These are phyloP conservation scores for Scheffersomyces amazonensis DNA, from an alignment of 805 yeast species.

Conservation along the genomic window DNA sequence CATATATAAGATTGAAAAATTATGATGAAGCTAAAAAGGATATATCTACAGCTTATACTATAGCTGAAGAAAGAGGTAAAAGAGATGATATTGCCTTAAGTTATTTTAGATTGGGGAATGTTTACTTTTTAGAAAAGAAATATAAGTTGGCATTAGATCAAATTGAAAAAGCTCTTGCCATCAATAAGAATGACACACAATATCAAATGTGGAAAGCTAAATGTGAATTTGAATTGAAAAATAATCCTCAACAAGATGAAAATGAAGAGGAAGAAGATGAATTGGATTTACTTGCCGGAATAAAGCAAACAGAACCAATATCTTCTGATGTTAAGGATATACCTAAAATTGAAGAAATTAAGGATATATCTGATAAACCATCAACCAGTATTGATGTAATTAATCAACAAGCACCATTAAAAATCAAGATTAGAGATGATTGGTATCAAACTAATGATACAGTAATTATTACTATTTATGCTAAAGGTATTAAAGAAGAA, in stretches of 20 bases:
- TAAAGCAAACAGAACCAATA: not conserved
- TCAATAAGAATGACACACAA: slow-evolving; percentile 44
- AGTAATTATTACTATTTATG: slow-evolving; percentile 68
- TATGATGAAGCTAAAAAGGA: slow-evolving; percentile 48
- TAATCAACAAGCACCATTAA: slow-evolving; percentile 39
- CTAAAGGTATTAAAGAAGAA: slow-evolving; percentile 59
- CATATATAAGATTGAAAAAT: slow-evolving; percentile 45
- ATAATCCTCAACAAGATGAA: slow-evolving; percentile 14
- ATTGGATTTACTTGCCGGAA: slow-evolving; percentile 2
- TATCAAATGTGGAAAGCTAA: slow-evolving; percentile 47
- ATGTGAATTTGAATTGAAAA: slow-evolving; percentile 28
- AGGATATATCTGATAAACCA: not conserved
- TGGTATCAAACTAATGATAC: slow-evolving; percentile 60
- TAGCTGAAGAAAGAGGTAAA: slow-evolving; percentile 47
- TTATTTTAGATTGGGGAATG: slow-evolving; percentile 47
- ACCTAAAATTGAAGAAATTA: not conserved
- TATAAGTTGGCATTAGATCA: slow-evolving; percentile 38
- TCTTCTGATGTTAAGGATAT: slow-evolving; percentile 2
- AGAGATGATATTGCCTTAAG: slow-evolving; percentile 45
- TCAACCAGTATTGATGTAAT: slow-evolving; percentile 30
- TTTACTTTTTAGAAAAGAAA: slow-evolving; percentile 42
- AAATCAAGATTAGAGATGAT: slow-evolving; percentile 34
- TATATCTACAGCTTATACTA: slow-evolving; percentile 40
- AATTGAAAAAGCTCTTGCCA: slow-evolving; percentile 40
- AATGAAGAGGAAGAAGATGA: slow-evolving; percentile 7